Conservation (phyloP, 257 asterid genomes). For the Fraxinus excelsior region DNA sequence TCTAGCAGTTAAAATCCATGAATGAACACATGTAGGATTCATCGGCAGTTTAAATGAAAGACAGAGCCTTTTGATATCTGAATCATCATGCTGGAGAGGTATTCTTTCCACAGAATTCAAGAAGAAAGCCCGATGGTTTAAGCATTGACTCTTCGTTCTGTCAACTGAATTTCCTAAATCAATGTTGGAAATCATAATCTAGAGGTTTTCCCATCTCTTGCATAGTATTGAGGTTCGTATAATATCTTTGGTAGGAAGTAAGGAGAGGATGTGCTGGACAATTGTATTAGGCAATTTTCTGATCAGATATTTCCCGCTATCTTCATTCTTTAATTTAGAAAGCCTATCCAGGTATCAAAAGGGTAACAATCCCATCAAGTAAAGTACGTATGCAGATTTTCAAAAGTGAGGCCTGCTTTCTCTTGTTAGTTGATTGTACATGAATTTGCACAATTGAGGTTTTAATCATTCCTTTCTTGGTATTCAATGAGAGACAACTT, state of each 20-base stretch:
- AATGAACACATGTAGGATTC: background rate
- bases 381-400: background rate
- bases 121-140: background rate
- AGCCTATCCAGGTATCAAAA: background rate
- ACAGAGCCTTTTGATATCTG: background rate
- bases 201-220: background rate
- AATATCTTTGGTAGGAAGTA: background rate
- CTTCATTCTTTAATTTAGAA: background rate
- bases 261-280: background rate
- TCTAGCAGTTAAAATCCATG: background rate
- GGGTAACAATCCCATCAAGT: background rate
- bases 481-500: background rate
- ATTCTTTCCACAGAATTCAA: background rate
- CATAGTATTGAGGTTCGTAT: background rate
- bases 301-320: background rate
- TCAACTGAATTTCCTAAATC: background rate
- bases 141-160: background rate
- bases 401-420: background rate
- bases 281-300: background rate
- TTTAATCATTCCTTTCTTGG: background rate
- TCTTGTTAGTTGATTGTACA: background rate
- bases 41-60: no score
- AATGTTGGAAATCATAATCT: background rate
- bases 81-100: background rate
- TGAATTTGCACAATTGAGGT: background rate